A percentile compares a stretch with the other conserved stretches of the same genome.
Conservation (phyloP, 371 early-diverging fungal genomes). For the Basidiobolus meristosporus region DNA sequence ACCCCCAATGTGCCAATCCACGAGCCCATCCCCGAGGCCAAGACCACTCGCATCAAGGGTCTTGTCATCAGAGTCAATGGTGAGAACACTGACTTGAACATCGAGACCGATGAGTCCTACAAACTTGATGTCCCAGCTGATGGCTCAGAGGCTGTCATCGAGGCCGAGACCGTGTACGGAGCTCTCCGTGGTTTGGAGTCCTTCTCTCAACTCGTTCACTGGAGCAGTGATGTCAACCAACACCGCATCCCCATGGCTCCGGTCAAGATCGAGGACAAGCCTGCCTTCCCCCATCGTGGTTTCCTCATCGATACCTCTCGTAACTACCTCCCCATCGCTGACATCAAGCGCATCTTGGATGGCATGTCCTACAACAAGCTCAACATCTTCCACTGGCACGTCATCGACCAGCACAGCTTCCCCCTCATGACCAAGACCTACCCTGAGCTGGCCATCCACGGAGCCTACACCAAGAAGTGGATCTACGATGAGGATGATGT, state of each 20-base stretch:
- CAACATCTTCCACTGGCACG: slow-evolving; percentile 75
- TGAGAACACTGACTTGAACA: too few relatives aligned
- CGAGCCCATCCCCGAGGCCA: too few relatives aligned
- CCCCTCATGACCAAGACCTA: slow-evolving; percentile 30
- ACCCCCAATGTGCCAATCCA: too few relatives aligned
- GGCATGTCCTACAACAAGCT: slow-evolving; percentile 63
- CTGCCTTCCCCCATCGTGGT: slow-evolving; percentile 51
- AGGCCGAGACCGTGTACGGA: slow-evolving; percentile 48
- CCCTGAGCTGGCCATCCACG: slow-evolving; percentile 40
- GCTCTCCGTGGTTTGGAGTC: slow-evolving; percentile 58
- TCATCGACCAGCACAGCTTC: slow-evolving; percentile 61
- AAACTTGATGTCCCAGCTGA: too few relatives aligned
- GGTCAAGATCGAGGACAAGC: slow-evolving; percentile 41
- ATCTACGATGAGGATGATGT: slow-evolving; percentile 40
- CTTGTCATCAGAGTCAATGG: too few relatives aligned
- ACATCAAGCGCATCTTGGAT: slow-evolving; percentile 39
- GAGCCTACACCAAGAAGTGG: slow-evolving; percentile 33
- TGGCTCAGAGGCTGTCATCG: too few relatives aligned
- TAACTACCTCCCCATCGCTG: slow-evolving; percentile 44
- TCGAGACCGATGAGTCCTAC: slow-evolving; percentile 50
- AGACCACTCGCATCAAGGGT: too few relatives aligned
- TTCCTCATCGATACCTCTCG: slow-evolving; percentile 54
- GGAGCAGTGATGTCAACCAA: slow-evolving; percentile 7
- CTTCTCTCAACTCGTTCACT: slow-evolving; percentile 38
- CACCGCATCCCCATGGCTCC: slow-evolving; percentile 14